Conservation (phyloP, 257 asterid species). For the Dorcoceras hygrometricum region DNA sequence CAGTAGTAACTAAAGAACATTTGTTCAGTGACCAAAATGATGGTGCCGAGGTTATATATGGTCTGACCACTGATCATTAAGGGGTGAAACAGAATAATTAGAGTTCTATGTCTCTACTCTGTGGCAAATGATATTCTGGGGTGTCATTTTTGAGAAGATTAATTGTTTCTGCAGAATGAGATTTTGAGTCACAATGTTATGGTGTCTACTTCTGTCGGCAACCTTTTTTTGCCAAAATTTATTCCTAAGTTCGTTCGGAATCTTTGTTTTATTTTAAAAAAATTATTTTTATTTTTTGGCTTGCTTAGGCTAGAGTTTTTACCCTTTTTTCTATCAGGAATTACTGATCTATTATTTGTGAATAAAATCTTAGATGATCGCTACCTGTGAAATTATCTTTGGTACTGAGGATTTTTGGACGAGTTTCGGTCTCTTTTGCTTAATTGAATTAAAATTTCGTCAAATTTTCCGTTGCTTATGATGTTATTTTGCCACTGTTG, state of each 20-base stretch:
- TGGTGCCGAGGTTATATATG: background rate
- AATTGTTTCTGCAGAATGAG: background rate
- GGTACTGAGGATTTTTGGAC: background rate
- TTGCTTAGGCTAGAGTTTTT: background rate
- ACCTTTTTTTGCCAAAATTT: background rate
- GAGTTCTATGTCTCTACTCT: background rate
- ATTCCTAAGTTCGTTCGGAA: background rate
- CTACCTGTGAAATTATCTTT: background rate
- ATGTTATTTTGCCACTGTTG: background rate
- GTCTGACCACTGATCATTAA: background rate
- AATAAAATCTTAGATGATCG: background rate
- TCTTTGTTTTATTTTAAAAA: too few relatives aligned
- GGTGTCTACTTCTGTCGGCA: too few relatives aligned
- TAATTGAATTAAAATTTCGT: too few relatives aligned
- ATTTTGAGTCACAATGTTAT: too few relatives aligned
- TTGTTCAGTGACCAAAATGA: background rate
- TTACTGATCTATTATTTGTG: background rate
- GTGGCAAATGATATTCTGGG: background rate
- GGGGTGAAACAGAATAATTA: background rate
- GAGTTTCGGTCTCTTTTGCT: background rate
- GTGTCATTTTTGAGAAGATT: too few relatives aligned
- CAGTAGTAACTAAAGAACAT: background rate
- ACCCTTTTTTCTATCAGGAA: background rate
- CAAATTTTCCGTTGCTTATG: background rate
- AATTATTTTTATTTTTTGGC: too few relatives aligned